phyloP scores from a whole-genome alignment of 495 filamentous ascomycete genomes.

The Parachaetomium inaequale region DNA sequence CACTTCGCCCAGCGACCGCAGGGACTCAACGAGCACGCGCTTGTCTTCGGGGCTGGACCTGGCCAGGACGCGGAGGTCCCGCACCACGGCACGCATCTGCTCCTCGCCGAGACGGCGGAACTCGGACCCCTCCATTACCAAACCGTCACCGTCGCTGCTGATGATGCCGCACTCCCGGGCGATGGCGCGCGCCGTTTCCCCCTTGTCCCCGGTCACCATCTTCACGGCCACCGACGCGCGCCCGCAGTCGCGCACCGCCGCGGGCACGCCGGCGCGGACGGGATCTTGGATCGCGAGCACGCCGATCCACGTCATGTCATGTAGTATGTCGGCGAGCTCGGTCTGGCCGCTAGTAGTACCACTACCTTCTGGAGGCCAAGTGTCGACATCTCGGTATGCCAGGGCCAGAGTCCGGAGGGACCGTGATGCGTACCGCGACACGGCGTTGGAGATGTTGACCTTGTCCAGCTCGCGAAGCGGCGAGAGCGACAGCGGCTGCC shows the following conservation, averaged over 20 bases:
- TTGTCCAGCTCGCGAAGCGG: constrained; percentile 48
- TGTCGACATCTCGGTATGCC: constrained; percentile 76
- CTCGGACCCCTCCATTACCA: constrained; percentile 70
- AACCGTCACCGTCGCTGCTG: neutral
- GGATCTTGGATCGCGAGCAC: neutral
- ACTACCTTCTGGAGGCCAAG: constrained; percentile 78
- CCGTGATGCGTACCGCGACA: constrained; percentile 66
- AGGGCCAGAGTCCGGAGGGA: constrained; percentile 81
- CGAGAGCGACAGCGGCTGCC: constrained; percentile 51
- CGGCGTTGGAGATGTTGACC: constrained; percentile 54
- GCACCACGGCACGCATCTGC: constrained; percentile 62
- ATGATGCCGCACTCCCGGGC: constrained; percentile 59
- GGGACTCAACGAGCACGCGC: constrained; percentile 61
- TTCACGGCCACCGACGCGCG: constrained; percentile 57
- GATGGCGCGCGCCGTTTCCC: constrained; percentile 73
- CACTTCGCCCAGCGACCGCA: constrained; percentile 66
- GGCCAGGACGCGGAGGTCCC: constrained; percentile 53
- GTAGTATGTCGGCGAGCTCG: constrained; percentile 55
- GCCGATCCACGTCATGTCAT: constrained; percentile 31
- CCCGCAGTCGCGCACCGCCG: constrained; percentile 24
- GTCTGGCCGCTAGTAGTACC: too few species aligned
- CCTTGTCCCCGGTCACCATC: constrained; percentile 84
- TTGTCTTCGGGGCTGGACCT: constrained; percentile 69
- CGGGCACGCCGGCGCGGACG: constrained; percentile 21
- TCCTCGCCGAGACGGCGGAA: constrained; percentile 66